Base-by-base conservation (phyloP, 2,329 filamentous ascomycete genomes). In the Talaromyces sp. region DNA sequence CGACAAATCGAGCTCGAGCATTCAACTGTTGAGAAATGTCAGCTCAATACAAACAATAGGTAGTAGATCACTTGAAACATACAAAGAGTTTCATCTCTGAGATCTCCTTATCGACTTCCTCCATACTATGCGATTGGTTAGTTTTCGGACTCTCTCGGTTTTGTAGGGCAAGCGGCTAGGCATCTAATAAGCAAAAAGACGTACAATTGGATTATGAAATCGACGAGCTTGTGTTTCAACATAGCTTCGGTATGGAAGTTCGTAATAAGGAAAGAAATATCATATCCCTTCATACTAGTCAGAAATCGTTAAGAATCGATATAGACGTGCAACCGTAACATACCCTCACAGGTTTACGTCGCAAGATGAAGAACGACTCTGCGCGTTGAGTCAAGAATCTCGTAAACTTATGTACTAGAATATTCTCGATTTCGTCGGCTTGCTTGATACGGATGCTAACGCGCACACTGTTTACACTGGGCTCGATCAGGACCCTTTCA, bases 1-100 rank as follows among this genome's bases (percentile, higher is more conserved):
- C 95, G 60, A 99, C 94, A 76, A 98, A 99, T 84, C 95, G 90
- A 77, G 95, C 95, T 80, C 95, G 87, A 64, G 95, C 93, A 78
- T 99, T 99, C 78, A 99, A 84, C 94, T 97, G 74, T 14, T 62
- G 11, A 41, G 62, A 22, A n/a, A 27, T 19, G 39, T 59, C 39
- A 59, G 39, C 39, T 59, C 22, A 45, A 45, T 59, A 39, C 37
- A 59, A 31, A 59, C 37, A 33, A 19, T 43, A 43, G 39, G 10
- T 45, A 19, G 10, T 11, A 45, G 10, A 31, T 6, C 14, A 59
- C 13, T 50, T 49, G 37, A 66, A 64, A 76, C 92, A 71, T 86
- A 97, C 94, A 80, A 99, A 99, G 73, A 99, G 90, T 86, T 99
- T 99, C 95, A 99, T 98, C 82, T 99, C 96, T 3, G 95, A 98